Percentiles rank a stretch among this genome's conserved stretches.
Conservation (phyloP, 257 asterid genomes). For the Mentha longifolia region DNA sequence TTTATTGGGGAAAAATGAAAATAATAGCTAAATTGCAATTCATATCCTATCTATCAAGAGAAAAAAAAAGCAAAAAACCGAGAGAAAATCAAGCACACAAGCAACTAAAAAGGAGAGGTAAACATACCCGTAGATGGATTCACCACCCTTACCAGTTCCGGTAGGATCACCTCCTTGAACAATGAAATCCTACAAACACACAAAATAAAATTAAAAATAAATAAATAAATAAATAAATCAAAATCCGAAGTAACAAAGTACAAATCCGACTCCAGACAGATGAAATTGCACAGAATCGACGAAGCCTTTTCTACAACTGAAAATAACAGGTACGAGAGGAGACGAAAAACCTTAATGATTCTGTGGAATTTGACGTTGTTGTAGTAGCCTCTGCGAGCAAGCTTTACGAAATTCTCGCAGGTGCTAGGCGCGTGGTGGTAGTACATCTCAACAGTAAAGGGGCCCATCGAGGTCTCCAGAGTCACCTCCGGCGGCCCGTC, state of each 20-base stretch:
- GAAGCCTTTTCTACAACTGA: not conserved
- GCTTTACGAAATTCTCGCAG: constrained; percentile 88
- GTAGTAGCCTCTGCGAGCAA: constrained; percentile 92
- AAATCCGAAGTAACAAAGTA: constrained; percentile 7
- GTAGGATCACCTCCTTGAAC: constrained; percentile 99
- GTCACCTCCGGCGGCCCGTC: constrained; percentile 96
- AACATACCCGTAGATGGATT: constrained; percentile 83
- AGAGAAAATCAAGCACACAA: not conserved
- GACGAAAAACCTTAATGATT: constrained; percentile 68
- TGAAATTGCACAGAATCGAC: not conserved
- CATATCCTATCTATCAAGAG: not conserved
- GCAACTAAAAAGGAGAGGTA: not conserved
- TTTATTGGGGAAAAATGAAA: not conserved
- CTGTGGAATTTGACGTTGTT: constrained; percentile 89
- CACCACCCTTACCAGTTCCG: constrained; percentile 97
- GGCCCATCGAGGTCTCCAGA: constrained; percentile 94
- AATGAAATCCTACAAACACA: constrained; percentile 76
- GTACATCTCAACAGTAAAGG: constrained; percentile 90
- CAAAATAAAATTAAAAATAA: too few species aligned
- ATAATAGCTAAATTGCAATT: not conserved
- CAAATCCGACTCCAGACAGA: not conserved
- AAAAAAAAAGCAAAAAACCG: not conserved
- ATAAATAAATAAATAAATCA: not conserved
- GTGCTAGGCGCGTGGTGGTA: constrained; percentile 92
- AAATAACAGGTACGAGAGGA: not conserved